Conservation (phyloP, 371 early-diverging fungal species). For the Synchytrium microbalum region DNA sequence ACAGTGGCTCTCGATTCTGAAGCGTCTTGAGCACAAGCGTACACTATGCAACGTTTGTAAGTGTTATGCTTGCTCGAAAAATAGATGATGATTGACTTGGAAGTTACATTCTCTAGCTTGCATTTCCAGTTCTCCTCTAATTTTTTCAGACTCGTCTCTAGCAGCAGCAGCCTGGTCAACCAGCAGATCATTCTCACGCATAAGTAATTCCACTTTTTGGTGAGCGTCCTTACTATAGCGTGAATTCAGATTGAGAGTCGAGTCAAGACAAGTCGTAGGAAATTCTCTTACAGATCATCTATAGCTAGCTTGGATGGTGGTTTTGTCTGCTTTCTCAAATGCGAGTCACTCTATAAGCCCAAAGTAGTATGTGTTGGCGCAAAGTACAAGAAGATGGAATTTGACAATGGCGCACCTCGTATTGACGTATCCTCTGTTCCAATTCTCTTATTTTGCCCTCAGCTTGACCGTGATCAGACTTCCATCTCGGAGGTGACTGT, state of each 20-base stretch:
- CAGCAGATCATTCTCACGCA: slow-evolving; percentile 34
- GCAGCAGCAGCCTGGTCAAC: slow-evolving; percentile 20
- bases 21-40: slow-evolving; percentile 3
- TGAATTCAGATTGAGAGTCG: not conserved
- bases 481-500: not conserved
- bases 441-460: not conserved
- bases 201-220: slow-evolving; percentile 28
- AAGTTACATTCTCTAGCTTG: slow-evolving; percentile 20
- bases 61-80: not conserved
- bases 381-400: too few species aligned
- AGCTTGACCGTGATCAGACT: not conserved
- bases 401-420: not conserved
- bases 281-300: too few species aligned
- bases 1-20: slow-evolving; percentile 5
- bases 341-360: too few species aligned
- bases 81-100: not conserved
- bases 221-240: slow-evolving; percentile 20
- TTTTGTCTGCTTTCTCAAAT: too few species aligned
- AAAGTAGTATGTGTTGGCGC: too few species aligned
- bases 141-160: slow-evolving; percentile 14
- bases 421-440: not conserved
- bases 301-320: too few species aligned
- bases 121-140: slow-evolving; percentile 14
- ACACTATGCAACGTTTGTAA: not conserved
- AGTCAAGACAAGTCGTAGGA: too few species aligned